Percentiles rank a stretch among this genome's conserved stretches.
Evolutionary conservation across 805 yeast species (phyloP).

Genomic region (Nakazawaea ishiwadae): DNA sequence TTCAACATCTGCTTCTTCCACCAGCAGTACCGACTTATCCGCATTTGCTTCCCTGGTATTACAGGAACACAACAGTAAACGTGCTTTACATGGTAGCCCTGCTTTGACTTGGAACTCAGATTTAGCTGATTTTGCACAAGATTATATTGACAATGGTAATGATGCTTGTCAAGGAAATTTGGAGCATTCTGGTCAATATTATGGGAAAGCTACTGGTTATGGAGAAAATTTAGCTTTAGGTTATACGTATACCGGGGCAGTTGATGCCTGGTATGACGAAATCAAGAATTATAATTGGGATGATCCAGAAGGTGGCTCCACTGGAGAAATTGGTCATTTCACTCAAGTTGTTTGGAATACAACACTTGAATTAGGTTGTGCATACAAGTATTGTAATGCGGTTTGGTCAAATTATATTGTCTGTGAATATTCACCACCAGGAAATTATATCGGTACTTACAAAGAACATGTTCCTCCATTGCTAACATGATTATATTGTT

Average conservation of each 20-base stretch:
- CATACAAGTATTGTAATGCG: slow-evolving; percentile 44
- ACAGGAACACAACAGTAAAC: slow-evolving; percentile 45
- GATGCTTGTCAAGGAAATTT: slow-evolving; percentile 51
- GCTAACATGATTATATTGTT: neutral
- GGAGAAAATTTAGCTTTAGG: slow-evolving; percentile 81
- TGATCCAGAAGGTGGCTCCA: slow-evolving; percentile 43
- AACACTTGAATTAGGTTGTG: slow-evolving; percentile 64
- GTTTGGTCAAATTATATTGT: slow-evolving; percentile 49
- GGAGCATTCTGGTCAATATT: slow-evolving; percentile 39
- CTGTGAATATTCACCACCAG: slow-evolving; percentile 66
- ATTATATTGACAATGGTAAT: slow-evolving; percentile 38
- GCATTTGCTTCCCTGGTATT: slow-evolving; percentile 34
- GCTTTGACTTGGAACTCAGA: slow-evolving; percentile 45
- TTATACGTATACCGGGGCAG: slow-evolving; percentile 46
- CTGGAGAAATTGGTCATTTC: slow-evolving; percentile 60
- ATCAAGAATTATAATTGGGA: slow-evolving; percentile 48
- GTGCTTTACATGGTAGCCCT: slow-evolving; percentile 42
- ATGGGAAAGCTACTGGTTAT: slow-evolving; percentile 47
- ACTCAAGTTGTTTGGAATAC: slow-evolving; percentile 72
- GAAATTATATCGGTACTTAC: slow-evolving; percentile 49
- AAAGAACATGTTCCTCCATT: slow-evolving; percentile 20
- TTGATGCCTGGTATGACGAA: slow-evolving; percentile 73
- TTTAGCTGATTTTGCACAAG: slow-evolving; percentile 43
- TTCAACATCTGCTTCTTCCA: slow-evolving; percentile 17
- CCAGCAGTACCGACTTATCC: slow-evolving; percentile 17